Evolutionary conservation across 495 filamentous ascomycete species (phyloP).

Genomic region (Penicillium angulare): DNA sequence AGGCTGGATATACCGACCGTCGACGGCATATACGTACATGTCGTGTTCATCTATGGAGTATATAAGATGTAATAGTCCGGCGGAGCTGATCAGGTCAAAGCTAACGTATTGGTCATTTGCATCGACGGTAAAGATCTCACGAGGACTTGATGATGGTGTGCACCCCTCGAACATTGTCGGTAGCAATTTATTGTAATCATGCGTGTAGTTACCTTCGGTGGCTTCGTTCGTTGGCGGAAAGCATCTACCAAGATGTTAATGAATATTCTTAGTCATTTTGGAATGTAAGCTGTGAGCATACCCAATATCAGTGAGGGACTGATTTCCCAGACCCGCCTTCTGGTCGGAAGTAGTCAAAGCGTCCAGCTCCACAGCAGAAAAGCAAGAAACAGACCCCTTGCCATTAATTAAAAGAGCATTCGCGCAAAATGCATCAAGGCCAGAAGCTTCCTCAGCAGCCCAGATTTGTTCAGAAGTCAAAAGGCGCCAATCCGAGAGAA

Average conservation of each 20-base stretch:
- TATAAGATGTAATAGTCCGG: conserved; percentile 20
- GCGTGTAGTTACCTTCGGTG: conserved; percentile 17
- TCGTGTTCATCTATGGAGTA: conserved; percentile 43
- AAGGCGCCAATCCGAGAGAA: conserved; percentile 56
- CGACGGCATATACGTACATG: conserved; percentile 43
- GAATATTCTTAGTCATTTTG: background rate
- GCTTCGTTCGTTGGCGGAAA: conserved; percentile 17
- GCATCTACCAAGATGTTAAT: conserved; percentile 9
- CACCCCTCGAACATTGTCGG: conserved; percentile 34
- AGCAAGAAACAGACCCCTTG: conserved; percentile 50
- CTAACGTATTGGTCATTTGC: conserved; percentile 26
- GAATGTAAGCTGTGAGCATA: conserved; percentile 16
- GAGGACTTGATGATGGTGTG: conserved; percentile 24
- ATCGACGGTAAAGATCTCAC: conserved; percentile 29
- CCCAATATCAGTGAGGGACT: conserved; percentile 49
- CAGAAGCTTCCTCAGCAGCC: conserved; percentile 34
- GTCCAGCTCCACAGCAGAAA: conserved; percentile 35
- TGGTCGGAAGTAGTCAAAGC: conserved; percentile 28
- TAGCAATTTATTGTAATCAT: conserved; percentile 20
- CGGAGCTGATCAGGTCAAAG: conserved; percentile 30
- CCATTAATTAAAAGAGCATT: conserved; percentile 58
- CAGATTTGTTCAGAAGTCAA: conserved; percentile 48
- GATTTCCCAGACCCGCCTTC: conserved; percentile 23
- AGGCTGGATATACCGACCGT: conserved; percentile 41
- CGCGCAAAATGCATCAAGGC: conserved; percentile 41